Evolutionary conservation across 2,329 filamentous ascomycete genomes (phyloP), one percentile per base, ranked within the genome.

Genomic region (Cadophora malorum): DNA sequence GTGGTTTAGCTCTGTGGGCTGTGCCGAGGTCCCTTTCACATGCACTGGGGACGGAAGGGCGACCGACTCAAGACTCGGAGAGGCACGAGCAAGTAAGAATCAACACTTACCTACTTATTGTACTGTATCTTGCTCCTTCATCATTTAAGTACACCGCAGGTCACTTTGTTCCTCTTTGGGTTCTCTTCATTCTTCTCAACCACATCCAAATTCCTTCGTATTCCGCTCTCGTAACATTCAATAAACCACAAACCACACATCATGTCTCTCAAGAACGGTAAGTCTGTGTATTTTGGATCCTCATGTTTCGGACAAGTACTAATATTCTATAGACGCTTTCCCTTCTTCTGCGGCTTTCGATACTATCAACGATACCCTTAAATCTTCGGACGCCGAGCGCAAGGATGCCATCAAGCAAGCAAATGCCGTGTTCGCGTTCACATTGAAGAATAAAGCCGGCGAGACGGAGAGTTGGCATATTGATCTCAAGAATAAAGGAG

Each of bases 281-380:
- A 74, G 63, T 49, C 41, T 25, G 25, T 8, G 16, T 23, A 10
- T n/a, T 12, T 38, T 5, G 19, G 28, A 23, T 19, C 59, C 14
- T 6, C 23, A 41, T 53, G 52, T 47, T 62, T 8, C 12, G 35
- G 61, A 56, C 55, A 62, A 12, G 33, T 33, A 47, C 64, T 70
- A 47, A 73, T 35, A 41, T 52, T 6, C 31, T 60, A 50, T 74
- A 94, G 91, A 88, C 81, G 89, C 90, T 74, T 97, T 97, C 83
- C 95, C 96, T 73, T 89, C 95, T 77, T 98, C 96, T 69, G 90
- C 83, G 73, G 94, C 94, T 74, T 99, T 99, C 81, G 96, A 99
- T 79, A 86, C 84, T 77, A 97, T 99, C 85, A 88, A 92, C 80
- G 78, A 82, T 64, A 87, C 89, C 63, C 89, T 99, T 72, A 81